phyloP scores from a whole-genome alignment of 2,329 filamentous ascomycete species.

The Dactylonectria estremocensis region DNA sequence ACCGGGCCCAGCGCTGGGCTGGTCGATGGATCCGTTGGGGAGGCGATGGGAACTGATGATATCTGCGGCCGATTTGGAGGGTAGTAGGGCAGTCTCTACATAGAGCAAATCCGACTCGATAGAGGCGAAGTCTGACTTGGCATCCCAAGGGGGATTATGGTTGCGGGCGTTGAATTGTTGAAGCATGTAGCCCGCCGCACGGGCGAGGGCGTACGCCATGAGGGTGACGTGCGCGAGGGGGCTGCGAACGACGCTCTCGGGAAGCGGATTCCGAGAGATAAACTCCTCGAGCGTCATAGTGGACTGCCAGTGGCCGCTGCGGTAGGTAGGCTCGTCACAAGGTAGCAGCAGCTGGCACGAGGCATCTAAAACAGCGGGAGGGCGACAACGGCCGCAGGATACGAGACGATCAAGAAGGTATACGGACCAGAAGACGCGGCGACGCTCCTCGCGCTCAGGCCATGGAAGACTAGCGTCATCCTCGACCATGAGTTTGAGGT shows the following conservation, averaged over 20 bases:
- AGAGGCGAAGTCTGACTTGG: conserved; percentile 31
- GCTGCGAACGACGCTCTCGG: background rate
- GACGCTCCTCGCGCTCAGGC: conserved; percentile 18
- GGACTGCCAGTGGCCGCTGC: background rate
- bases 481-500: conserved; percentile 20
- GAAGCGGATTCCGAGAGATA: conserved; percentile 18
- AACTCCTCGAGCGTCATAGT: conserved; percentile 18
- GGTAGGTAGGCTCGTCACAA: conserved; percentile 2
- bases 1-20: conserved; percentile 12
- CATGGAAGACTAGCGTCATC: background rate
- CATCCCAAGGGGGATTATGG: conserved; percentile 27
- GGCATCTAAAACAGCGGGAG: conserved; percentile 20
- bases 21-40: conserved; percentile 13
- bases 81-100: background rate
- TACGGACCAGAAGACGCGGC: conserved; percentile 18
- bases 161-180: conserved; percentile 7
- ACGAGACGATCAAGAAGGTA: conserved; percentile 23
- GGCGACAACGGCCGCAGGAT: conserved; percentile 18
- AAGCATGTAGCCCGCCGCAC: conserved; percentile 19
- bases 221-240: conserved; percentile 18
- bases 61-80: conserved; percentile 1
- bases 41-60: conserved; percentile 13
- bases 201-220: conserved; percentile 21
- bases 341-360: conserved; percentile 15
- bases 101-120: conserved; percentile 29